phyloP scores from a whole-genome alignment of 2,329 filamentous ascomycete genomes.

The Colletotrichum kahawae region DNA sequence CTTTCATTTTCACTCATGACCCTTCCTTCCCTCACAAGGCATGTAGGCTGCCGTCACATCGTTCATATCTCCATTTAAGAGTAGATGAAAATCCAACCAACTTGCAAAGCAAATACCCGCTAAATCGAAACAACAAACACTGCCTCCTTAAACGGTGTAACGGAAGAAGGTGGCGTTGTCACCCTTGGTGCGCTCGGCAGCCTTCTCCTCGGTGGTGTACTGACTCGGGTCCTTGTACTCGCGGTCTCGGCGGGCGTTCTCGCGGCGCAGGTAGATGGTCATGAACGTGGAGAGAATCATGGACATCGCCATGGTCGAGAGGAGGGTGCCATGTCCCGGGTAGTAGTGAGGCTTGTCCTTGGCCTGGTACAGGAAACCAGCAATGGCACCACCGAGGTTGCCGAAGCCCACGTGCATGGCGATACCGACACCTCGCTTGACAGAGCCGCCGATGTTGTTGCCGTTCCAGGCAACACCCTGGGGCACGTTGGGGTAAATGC shows the following conservation, averaged over 20 bases:
- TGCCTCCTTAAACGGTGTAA: constrained; percentile 48
- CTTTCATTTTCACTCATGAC: background rate
- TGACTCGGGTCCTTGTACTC: constrained; percentile 50
- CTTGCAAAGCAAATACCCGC: background rate
- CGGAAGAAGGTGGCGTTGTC: constrained; percentile 63
- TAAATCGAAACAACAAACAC: background rate
- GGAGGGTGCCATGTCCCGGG: constrained; percentile 75
- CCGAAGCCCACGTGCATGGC: constrained; percentile 63
- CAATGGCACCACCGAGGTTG: constrained; percentile 60
- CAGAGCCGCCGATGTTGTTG: constrained; percentile 61
- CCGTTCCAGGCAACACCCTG: constrained; percentile 63
- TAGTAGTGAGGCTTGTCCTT: constrained; percentile 66
- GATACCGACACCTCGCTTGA: constrained; percentile 61
- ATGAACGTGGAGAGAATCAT: constrained; percentile 57
- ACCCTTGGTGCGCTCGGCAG: constrained; percentile 56
- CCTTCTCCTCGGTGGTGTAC: constrained; percentile 59
- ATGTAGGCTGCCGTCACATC: background rate
- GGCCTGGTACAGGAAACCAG: constrained; percentile 51
- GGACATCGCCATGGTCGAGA: constrained; percentile 55
- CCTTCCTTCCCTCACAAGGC: background rate
- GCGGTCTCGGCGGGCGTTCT: constrained; percentile 60
- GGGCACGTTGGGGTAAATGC: constrained; percentile 61
- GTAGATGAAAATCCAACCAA: background rate
- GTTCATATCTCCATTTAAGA: background rate
- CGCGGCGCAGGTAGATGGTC: constrained; percentile 60